These are phyloP conservation scores for Leishmania major DNA, from an alignment of 208 protist genomes.

Conservation along the genomic window DNA sequence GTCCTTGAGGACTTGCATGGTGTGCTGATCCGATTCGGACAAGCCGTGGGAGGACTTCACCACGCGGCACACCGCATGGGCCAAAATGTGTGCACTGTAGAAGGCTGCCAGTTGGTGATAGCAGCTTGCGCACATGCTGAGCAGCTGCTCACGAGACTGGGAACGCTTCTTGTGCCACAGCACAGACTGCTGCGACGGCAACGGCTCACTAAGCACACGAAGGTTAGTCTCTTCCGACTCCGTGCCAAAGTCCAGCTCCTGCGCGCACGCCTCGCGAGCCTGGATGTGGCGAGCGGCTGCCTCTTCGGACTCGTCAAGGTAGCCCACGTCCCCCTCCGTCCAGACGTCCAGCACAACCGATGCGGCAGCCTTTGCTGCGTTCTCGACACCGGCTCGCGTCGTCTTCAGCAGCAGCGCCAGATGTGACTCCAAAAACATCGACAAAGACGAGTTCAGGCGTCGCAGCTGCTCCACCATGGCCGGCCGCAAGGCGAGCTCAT, in stretches of 20 bases:
- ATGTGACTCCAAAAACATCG: conserved; percentile 41
- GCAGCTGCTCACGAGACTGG: conserved; percentile 24
- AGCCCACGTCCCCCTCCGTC: conserved; percentile 53
- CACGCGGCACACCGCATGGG: conserved; percentile 18
- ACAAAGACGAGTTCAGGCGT: conserved; percentile 35
- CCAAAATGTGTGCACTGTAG: conserved; percentile 20
- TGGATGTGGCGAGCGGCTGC: conserved; percentile 11
- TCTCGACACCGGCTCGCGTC: conserved; percentile 40
- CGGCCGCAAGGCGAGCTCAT: conserved; percentile 60
- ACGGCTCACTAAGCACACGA: conserved; percentile 22
- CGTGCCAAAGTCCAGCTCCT: conserved; percentile 74
- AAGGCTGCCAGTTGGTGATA: conserved; percentile 29
- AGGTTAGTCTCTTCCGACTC: conserved; percentile 56
- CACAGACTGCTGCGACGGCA: conserved; percentile 24
- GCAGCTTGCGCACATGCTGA: conserved; percentile 11
- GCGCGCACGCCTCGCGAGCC: conserved; percentile 34
- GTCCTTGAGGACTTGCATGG: conserved; percentile 19
- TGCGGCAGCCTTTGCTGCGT: conserved; percentile 31
- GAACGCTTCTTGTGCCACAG: conserved; percentile 27
- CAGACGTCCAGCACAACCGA: conserved; percentile 40
- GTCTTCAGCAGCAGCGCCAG: conserved; percentile 39
- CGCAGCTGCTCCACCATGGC: conserved; percentile 58
- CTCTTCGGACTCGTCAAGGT: conserved; percentile 32
- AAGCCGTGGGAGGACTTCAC: conserved; percentile 10
- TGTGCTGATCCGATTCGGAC: conserved; percentile 11